Conservation (phyloP, 176 grass and related monocot species). For the Zizania latifolia region DNA sequence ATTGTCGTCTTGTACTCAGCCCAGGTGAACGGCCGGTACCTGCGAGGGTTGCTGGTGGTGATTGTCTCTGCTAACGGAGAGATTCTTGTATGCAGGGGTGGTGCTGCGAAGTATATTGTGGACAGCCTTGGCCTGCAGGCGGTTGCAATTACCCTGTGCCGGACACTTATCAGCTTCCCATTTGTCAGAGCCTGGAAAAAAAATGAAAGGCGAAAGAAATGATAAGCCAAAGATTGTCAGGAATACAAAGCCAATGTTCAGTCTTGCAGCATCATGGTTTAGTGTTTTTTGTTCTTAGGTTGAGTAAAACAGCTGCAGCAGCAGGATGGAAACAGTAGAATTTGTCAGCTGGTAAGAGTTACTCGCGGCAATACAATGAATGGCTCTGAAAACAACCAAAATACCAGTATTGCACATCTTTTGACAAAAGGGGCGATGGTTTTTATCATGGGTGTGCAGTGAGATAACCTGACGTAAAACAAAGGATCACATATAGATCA, state of each 20-base stretch:
- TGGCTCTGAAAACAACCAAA: not conserved
- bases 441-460: not conserved
- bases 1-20: slow-evolving; percentile 91
- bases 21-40: slow-evolving; percentile 85
- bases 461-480: not conserved
- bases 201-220: not conserved
- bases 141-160: slow-evolving; percentile 84
- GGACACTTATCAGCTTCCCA: slow-evolving; percentile 62
- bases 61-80: slow-evolving; percentile 58
- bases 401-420: not conserved
- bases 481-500: not conserved
- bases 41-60: slow-evolving; percentile 21
- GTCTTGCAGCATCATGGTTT: not conserved
- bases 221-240: not conserved
- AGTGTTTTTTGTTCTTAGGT: not conserved
- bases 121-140: slow-evolving; percentile 73
- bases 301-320: not conserved
- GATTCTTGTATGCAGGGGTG: slow-evolving; percentile 52
- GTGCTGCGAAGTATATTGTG: slow-evolving; percentile 81
- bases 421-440: slow-evolving; percentile 12
- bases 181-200: slow-evolving; percentile 90
- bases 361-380: not conserved
- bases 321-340: not conserved
- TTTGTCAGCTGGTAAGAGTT: slow-evolving; percentile 8
- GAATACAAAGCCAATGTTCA: not conserved